phyloP scores from a whole-genome alignment of 2,329 filamentous ascomycete genomes.

The Chalaropsis ovoidea region DNA sequence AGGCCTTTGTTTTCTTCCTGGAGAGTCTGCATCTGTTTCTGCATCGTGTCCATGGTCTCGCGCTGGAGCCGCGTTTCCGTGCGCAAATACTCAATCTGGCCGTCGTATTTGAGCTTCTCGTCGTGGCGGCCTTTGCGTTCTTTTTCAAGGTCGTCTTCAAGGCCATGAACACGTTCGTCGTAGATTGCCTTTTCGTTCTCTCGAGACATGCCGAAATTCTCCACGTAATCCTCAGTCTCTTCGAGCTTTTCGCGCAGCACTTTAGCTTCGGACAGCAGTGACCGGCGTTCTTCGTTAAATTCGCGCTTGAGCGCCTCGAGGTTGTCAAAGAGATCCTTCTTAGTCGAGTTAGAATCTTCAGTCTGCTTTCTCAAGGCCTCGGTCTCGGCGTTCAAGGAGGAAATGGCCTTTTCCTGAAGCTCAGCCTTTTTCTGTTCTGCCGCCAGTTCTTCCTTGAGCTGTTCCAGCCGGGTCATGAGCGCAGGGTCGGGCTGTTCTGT shows the following conservation, averaged over 20 bases:
- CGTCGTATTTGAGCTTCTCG: conserved; percentile 48
- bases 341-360: conserved; percentile 81
- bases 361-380: conserved; percentile 41
- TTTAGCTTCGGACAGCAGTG: conserved; percentile 69
- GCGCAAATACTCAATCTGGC: conserved; percentile 52
- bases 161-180: conserved; percentile 55
- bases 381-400: conserved; percentile 34
- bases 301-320: conserved; percentile 86
- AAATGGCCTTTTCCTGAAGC: conserved; percentile 59
- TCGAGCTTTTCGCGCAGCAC: conserved; percentile 67
- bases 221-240: conserved; percentile 84
- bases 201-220: conserved; percentile 68
- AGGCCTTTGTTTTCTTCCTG: conserved; percentile 46
- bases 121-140: conserved; percentile 49
- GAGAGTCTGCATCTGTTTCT: conserved; percentile 46
- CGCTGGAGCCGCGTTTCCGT: conserved; percentile 51
- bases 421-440: conserved; percentile 59
- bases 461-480: conserved; percentile 27
- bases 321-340: conserved; percentile 87
- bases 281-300: conserved; percentile 74
- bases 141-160: conserved; percentile 62
- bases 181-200: conserved; percentile 68
- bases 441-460: conserved; percentile 69
- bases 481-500: conserved; percentile 13
- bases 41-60: conserved; percentile 49